Base-by-base conservation (phyloP, 2,329 filamentous ascomycete genomes). In the Epichloe uncinata region DNA sequence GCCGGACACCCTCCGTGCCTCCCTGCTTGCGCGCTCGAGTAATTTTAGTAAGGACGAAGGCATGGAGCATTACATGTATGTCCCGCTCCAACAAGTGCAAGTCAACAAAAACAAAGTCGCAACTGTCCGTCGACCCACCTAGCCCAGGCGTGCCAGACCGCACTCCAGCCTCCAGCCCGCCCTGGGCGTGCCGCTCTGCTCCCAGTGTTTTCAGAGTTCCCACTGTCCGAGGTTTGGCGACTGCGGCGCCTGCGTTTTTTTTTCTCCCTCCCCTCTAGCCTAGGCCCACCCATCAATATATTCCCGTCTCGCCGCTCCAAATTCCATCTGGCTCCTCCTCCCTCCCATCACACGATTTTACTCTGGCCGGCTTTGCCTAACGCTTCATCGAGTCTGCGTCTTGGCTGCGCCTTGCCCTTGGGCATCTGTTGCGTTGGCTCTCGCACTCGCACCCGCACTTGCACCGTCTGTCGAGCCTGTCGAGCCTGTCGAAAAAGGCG, bases 281-380 rank as follows among this genome's bases (percentile, higher is more conserved):
- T 26, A 20, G 48, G 48, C 52, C 52, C 52, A 52, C 52, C 48
- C 46, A 36, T 35, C 46, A 36, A 50, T 53, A 48, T 50, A 52
- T 52, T 49, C 48, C 45, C 48, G 40, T 48, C 34, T 20, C 37
- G 50, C 50, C 36, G 45, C 45, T 49, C 47, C 42, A 30, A 40
- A 35, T 42, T 40, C 48, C 12, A 15, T 18, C 30, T 11, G 20
- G 34, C 38, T 46, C 42, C 37, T 41, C 9, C 26, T 46, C 45
- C 38, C 45, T 43, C 38, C 16, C 47, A 35, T 40, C 42, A 42
- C 12, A 34, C 41, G 30, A 30, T 20, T 36, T 16, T 43, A 26
- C 16, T 20, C 35, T 34, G 38, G 22, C 42, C 38, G 45, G 42
- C 36, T 41, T 40, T 38, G 18, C 33, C 45, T 18, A 40, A 47